Percentiles rank a stretch among this genome's conserved stretches.
These are phyloP conservation scores for Rhododendron mucronatum DNA, from an alignment of 148 eudicot genomes.

Conservation along the genomic window DNA sequence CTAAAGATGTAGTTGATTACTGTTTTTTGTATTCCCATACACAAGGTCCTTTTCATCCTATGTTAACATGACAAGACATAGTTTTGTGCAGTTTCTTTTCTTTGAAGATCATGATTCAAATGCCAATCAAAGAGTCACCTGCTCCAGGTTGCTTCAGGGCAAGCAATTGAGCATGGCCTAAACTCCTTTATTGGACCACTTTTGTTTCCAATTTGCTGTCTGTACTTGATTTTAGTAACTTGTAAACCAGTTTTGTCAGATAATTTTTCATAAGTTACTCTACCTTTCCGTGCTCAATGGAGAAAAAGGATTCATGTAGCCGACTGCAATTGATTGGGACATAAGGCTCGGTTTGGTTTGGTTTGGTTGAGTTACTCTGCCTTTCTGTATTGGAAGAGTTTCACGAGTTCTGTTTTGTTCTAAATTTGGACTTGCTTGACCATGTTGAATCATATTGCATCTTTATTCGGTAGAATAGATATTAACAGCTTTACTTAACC, in stretches of 20 bases:
- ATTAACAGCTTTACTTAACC: slow-evolving; percentile 36
- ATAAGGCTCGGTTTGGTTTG: no score
- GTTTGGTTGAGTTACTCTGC: not conserved
- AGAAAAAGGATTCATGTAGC: no score
- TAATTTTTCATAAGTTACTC: not conserved
- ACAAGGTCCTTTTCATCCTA: not conserved
- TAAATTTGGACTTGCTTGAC: not conserved
- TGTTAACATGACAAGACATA: not conserved
- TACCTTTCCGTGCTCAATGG: no score
- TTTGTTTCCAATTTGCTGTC: not conserved
- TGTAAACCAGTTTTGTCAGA: not conserved
- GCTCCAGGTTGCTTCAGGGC: slow-evolving; percentile 1
- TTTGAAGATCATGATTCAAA: not conserved
- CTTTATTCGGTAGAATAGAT: not conserved
- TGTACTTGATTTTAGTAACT: not conserved
- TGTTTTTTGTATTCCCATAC: not conserved
- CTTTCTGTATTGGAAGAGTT: not conserved
- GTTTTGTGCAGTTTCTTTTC: not conserved
- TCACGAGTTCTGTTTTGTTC: not conserved
- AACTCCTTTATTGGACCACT: not conserved
- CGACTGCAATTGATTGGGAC: no score
- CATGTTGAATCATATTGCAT: not conserved
- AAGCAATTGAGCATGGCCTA: not conserved
- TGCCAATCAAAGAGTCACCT: not conserved
- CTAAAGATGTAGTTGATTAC: not conserved